Base-by-base conservation (phyloP, 2,329 filamentous ascomycete species). In the Neofusicoccum parvum region DNA sequence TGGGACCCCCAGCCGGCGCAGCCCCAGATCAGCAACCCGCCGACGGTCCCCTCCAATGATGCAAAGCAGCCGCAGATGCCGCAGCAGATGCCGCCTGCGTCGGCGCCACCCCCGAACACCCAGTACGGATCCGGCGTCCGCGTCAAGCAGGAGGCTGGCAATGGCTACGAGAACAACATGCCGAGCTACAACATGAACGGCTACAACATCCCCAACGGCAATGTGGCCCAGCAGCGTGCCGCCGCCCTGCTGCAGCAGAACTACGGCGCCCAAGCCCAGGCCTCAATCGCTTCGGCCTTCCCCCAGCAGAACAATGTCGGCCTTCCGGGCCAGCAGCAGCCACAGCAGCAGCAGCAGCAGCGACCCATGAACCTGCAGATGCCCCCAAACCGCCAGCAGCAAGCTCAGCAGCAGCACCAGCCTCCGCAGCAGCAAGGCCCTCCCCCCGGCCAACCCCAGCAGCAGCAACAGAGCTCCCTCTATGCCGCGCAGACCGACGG, bases 1-100 rank as follows among this genome's bases (percentile, higher is more conserved):
- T 99, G 95, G 95, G 95, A 99, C 75, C 94, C 95, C 49, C 89
- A 91, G 75, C 90, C 90, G 58, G 89, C 91, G 62, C 85, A 87
- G 60, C 76, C 76, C 68, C 82, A 72, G 73, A 46, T 67, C 39
- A 60, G 66, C 54, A 78, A 79, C 66, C 74, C 76, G 41, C 75
- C 78, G n/a, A 78, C 77, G 1, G 73, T 80, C 46, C 78, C 78
- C 12, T 79, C 78, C n/a, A 80, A 80, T 65, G 75, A 75, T 60
- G 76, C 75, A 69, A 63, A 69, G 1, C 76, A 79, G 58, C 67
- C 71, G 34, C 10, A 20, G 27, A 45, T 76, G 27, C 66, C 68
- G 34, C 67, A 72, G 49, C 71, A 77, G 62, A 70, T 73, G 56
- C 72, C 72, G 32, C 71, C 74, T 32, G 69, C 70, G 17, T 43